These are phyloP conservation scores for Phytophthora citrophthora DNA, from an alignment of 352 stramenopile species.

Conservation along the genomic window DNA sequence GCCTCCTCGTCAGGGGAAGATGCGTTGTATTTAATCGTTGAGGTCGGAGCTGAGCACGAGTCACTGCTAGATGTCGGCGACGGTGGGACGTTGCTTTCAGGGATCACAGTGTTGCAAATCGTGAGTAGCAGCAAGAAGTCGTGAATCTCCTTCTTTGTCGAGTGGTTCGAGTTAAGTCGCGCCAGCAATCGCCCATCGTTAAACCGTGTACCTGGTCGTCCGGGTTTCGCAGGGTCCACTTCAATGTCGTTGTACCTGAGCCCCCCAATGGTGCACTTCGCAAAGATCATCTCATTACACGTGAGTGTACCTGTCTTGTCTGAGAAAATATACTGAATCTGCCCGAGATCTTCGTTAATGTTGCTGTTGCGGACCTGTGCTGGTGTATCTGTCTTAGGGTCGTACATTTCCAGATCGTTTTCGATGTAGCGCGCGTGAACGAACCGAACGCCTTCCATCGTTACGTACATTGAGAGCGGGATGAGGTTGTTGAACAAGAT, in stretches of 20 bases:
- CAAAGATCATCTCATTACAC: constrained; percentile 91
- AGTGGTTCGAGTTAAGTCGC: constrained; percentile 80
- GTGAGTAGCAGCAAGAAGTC: constrained; percentile 85
- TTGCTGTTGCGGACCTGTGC: constrained; percentile 88
- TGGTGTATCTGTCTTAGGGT: constrained; percentile 70
- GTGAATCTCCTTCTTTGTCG: constrained; percentile 85
- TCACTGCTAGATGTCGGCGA: constrained; percentile 36
- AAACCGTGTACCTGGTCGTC: constrained; percentile 75
- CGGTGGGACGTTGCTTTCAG: constrained; percentile 48
- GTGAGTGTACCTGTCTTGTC: constrained; percentile 91
- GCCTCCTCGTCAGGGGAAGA: constrained; percentile 87
- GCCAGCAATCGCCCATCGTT: constrained; percentile 78
- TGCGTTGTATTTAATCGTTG: constrained; percentile 82
- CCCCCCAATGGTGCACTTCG: constrained; percentile 93
- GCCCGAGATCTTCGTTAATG: constrained; percentile 89
- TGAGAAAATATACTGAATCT: constrained; percentile 92
- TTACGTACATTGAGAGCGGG: constrained; percentile 90
- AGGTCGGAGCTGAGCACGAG: constrained; percentile 19
- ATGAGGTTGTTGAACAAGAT: constrained; percentile 92
- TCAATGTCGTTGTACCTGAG: constrained; percentile 92
- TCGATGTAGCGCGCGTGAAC: constrained; percentile 88
- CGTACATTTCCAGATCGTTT: constrained; percentile 87
- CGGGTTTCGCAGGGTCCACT: constrained; percentile 45
- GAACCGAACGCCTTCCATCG: constrained; percentile 90
- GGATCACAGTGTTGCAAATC: constrained; percentile 90